These are phyloP conservation scores for Scheffersomyces titani DNA, from an alignment of 1,139 yeast species.

Conservation along the genomic window DNA sequence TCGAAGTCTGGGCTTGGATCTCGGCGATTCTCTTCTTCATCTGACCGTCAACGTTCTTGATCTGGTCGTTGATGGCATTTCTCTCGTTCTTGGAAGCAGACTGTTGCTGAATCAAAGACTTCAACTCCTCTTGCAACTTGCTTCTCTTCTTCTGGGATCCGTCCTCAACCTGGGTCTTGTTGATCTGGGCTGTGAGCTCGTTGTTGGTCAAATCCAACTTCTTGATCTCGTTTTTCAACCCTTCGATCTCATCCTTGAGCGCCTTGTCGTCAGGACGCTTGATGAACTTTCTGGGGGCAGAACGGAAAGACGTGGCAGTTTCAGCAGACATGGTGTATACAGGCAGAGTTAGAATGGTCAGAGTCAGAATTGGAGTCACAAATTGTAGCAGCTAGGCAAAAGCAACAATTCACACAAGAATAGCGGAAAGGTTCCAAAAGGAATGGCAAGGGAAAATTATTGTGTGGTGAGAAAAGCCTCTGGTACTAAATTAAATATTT, in stretches of 20 bases:
- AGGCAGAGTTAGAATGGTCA: background rate
- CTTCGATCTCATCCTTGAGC: slow-evolving; percentile 59
- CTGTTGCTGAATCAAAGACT: slow-evolving; percentile 65
- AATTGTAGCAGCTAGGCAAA: background rate
- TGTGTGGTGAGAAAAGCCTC: background rate
- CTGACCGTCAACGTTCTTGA: slow-evolving; percentile 67
- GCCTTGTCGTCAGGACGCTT: slow-evolving; percentile 77
- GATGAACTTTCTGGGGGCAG: slow-evolving; percentile 49
- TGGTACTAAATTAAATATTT: background rate
- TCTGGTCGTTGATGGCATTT: slow-evolving; percentile 66
- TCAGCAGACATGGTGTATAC: slow-evolving; percentile 6
- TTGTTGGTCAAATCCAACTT: slow-evolving; percentile 57
- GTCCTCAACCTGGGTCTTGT: slow-evolving; percentile 40
- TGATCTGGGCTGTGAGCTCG: slow-evolving; percentile 45
- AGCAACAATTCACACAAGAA: background rate
- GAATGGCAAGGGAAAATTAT: background rate
- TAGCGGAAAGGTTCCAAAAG: background rate
- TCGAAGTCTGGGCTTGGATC: slow-evolving; percentile 69
- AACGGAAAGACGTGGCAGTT: slow-evolving; percentile 12
- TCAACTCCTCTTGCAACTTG: slow-evolving; percentile 64
- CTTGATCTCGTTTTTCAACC: slow-evolving; percentile 67
- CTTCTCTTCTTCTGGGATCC: slow-evolving; percentile 50
- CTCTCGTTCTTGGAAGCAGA: slow-evolving; percentile 71
- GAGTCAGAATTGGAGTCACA: background rate
- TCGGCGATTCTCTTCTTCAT: slow-evolving; percentile 80